Percentiles rank a stretch among this genome's conserved stretches.
phyloP scores from a whole-genome alignment of 495 filamentous ascomycete species.

The Talaromyces ruber region DNA sequence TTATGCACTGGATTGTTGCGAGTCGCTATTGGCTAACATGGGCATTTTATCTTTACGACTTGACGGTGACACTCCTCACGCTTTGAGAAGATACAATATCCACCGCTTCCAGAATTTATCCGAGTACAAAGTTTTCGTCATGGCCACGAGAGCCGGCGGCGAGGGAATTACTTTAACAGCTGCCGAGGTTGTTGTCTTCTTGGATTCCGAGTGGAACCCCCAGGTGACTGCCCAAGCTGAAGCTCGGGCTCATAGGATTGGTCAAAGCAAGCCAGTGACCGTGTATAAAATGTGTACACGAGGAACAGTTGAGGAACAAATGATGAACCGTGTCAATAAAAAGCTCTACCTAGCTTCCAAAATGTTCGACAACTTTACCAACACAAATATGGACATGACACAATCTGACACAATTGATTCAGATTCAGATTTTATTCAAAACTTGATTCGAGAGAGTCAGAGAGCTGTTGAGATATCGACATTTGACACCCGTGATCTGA shows the following conservation, averaged over 20 bases:
- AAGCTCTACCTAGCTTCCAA: slow-evolving; percentile 59
- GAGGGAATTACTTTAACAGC: slow-evolving; percentile 55
- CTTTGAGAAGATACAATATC: slow-evolving; percentile 48
- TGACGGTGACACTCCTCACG: slow-evolving; percentile 47
- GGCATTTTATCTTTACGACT: slow-evolving; percentile 46
- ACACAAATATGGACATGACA: slow-evolving; percentile 5
- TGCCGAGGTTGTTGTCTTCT: slow-evolving; percentile 53
- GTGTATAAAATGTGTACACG: slow-evolving; percentile 51
- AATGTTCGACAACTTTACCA: slow-evolving; percentile 36
- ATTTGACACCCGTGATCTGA: slow-evolving; percentile 48
- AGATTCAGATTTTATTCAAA: slow-evolving; percentile 1
- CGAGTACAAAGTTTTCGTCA: slow-evolving; percentile 51
- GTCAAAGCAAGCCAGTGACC: slow-evolving; percentile 47
- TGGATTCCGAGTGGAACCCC: slow-evolving; percentile 63
- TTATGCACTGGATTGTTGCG: slow-evolving; percentile 48
- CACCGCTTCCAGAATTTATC: slow-evolving; percentile 47
- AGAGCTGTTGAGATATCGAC: background rate
- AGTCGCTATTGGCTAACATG: slow-evolving; percentile 44
- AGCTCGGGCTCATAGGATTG: slow-evolving; percentile 51
- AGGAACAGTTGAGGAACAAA: slow-evolving; percentile 56
- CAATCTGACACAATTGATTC: slow-evolving; percentile 6
- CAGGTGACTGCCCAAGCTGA: slow-evolving; percentile 54
- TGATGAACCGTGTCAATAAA: slow-evolving; percentile 55
- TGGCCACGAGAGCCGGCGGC: slow-evolving; percentile 57
- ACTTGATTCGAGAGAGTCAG: background rate